These are phyloP conservation scores for Phaeosphaeria sp. DNA, from an alignment of 2,329 filamentous ascomycete genomes.

Conservation along the genomic window DNA sequence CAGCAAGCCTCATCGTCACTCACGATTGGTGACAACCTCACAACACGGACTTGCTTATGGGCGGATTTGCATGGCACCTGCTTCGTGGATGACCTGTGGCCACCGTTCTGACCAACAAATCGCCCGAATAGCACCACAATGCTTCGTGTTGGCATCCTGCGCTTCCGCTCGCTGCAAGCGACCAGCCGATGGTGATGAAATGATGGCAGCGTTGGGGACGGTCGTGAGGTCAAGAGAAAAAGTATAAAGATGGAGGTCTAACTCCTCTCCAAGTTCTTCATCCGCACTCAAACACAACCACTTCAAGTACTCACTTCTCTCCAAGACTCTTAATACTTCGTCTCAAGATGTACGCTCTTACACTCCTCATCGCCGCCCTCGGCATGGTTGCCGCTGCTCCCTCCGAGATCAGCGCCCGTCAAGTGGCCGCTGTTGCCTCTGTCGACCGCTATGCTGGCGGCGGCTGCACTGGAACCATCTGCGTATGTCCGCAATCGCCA, in stretches of 20 bases:
- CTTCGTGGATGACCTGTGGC: not conserved
- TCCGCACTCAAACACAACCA: not conserved
- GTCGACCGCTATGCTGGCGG: constrained; percentile 19
- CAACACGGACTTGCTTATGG: not conserved
- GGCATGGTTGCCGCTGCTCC: constrained; percentile 12
- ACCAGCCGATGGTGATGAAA: not conserved
- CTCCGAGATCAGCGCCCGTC: constrained; percentile 7
- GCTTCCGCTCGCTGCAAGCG: not conserved
- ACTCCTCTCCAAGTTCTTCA: not conserved
- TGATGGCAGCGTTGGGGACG: not conserved
- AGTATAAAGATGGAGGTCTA: not conserved
- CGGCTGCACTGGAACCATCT: constrained; percentile 16
- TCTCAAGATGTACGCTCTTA: constrained; percentile 13
- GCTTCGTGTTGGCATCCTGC: not conserved
- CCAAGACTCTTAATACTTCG: not conserved
- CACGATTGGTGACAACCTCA: not conserved
- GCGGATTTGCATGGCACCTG: not conserved
- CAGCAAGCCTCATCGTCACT: not conserved
- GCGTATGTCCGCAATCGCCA: not conserved
- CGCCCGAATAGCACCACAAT: not conserved
- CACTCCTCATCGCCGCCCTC: constrained; percentile 9
- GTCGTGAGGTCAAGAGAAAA: not conserved
- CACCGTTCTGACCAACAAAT: not conserved
- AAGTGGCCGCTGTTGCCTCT: constrained; percentile 11
- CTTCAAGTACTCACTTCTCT: not conserved